Conservation (phyloP, 306 rosid genomes). For the Sindora glabra region DNA sequence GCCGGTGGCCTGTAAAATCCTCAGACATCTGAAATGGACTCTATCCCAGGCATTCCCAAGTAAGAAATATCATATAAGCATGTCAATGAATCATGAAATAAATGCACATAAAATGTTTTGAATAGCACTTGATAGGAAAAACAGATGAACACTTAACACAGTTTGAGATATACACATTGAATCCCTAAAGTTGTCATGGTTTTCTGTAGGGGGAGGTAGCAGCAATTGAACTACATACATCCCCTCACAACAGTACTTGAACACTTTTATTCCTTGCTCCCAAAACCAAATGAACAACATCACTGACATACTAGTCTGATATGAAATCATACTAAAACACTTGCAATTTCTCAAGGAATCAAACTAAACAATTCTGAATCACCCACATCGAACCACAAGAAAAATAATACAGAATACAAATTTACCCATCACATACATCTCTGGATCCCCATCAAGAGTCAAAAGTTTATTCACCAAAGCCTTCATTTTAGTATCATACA, state of each 20-base stretch:
- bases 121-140: neutral
- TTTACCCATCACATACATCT: slow-evolving; percentile 46
- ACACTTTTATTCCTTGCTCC: neutral
- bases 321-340: neutral
- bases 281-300: slow-evolving; percentile 4
- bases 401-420: neutral
- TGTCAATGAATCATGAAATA: neutral
- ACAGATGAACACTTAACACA: neutral
- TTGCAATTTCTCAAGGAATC: neutral
- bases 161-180: neutral
- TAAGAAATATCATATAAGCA: neutral
- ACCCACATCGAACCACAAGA: neutral
- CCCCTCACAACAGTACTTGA: neutral
- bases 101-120: neutral
- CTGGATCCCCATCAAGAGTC: slow-evolving; percentile 53
- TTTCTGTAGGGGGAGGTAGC: slow-evolving; percentile 3
- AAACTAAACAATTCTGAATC: neutral
- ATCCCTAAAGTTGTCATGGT: neutral
- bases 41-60: neutral
- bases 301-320: neutral
- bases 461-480: slow-evolving; percentile 58
- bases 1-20: neutral
- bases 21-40: neutral
- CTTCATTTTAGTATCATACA: slow-evolving; percentile 73
- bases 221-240: neutral